These are phyloP conservation scores for Saitozyma sp. DNA, from an alignment of 768 basidiomycete species.

Conservation along the genomic window DNA sequence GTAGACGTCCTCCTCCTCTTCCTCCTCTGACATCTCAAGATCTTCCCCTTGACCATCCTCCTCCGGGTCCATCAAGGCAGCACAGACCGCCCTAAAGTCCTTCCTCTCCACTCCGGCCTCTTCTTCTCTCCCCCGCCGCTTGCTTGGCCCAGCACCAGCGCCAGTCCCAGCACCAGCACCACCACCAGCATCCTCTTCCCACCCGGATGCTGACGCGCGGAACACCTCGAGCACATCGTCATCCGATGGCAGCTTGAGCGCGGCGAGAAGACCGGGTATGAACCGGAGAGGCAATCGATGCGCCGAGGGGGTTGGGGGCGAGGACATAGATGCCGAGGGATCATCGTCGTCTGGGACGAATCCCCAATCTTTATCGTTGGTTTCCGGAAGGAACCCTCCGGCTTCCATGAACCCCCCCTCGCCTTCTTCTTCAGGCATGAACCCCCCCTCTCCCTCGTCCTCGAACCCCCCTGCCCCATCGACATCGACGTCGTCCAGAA, in stretches of 20 bases:
- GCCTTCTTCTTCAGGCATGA: constrained; percentile 28
- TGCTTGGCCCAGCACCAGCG: constrained; percentile 2
- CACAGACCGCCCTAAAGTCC: constrained; percentile 50
- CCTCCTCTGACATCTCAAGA: constrained; percentile 19
- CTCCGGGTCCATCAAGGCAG: constrained; percentile 45
- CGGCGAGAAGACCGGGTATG: constrained; percentile 37
- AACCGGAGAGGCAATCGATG: constrained; percentile 31
- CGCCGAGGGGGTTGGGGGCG: constrained; percentile 4
- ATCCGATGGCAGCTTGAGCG: constrained; percentile 43
- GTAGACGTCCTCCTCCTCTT: constrained; percentile 15
- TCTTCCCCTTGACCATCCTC: constrained; percentile 24
- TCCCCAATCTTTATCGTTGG: constrained; percentile 18
- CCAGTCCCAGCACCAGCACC: constrained; percentile 1
- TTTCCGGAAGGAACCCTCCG: not conserved
- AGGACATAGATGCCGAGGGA: constrained; percentile 3
- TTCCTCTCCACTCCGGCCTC: constrained; percentile 35
- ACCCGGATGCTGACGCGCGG: constrained; percentile 42
- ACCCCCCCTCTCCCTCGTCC: constrained; percentile 21
- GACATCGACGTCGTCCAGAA: constrained; percentile 14
- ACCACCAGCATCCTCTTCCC: constrained; percentile 23
- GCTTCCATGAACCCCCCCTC: constrained; percentile 20
- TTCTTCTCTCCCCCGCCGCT: constrained; percentile 10
- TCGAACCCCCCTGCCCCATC: constrained; percentile 17
- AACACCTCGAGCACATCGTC: constrained; percentile 48
- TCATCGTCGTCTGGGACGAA: constrained; percentile 29